Conservation (phyloP, 2,329 filamentous ascomycete genomes). For the Elsinoe necatrix region DNA sequence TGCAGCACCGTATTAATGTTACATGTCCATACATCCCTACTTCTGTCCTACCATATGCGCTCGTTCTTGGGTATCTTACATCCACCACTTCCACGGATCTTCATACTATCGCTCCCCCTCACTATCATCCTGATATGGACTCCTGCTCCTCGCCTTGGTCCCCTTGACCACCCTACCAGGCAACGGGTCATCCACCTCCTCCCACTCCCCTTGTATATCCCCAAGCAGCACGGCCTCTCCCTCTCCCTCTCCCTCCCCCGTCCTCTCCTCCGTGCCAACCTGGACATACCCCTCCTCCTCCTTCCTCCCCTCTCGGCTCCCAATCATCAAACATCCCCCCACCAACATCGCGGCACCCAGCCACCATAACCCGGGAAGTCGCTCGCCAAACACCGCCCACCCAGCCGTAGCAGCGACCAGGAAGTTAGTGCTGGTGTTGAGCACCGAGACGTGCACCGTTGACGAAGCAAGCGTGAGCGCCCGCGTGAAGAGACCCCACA, state of each 20-base stretch:
- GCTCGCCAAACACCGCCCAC: conserved; percentile 61
- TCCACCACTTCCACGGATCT: neutral
- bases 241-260: too few relatives aligned
- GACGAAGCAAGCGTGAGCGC: conserved; percentile 66
- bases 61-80: neutral
- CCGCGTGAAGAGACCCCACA: conserved; percentile 77
- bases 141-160: neutral
- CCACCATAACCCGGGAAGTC: conserved; percentile 67
- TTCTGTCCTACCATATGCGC: neutral
- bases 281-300: conserved; percentile 14
- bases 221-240: conserved; percentile 10
- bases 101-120: neutral
- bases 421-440: conserved; percentile 78
- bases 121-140: conserved; percentile 10
- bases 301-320: conserved; percentile 41
- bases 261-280: neutral
- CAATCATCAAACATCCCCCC: conserved; percentile 69
- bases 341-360: conserved; percentile 63
- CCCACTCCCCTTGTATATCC: neutral
- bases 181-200: conserved; percentile 5
- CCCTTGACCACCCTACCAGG: neutral
- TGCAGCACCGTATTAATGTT: neutral
- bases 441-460: conserved; percentile 70
- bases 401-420: conserved; percentile 68
- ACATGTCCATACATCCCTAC: neutral